These are phyloP conservation scores for Phytophthora podocarpi DNA, from an alignment of 352 stramenopile species.

Conservation along the genomic window DNA sequence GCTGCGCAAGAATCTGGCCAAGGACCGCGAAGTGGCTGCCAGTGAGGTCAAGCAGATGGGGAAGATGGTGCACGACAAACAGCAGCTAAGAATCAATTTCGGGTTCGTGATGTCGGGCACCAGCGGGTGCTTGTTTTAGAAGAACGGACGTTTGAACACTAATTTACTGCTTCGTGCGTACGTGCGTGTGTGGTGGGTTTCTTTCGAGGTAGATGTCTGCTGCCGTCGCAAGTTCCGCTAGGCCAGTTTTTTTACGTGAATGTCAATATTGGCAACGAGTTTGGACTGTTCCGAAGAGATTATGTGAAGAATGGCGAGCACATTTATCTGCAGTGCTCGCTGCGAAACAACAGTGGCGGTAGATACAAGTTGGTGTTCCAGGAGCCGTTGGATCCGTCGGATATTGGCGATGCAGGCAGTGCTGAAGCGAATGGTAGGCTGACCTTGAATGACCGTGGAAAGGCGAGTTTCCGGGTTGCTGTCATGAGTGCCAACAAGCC, in stretches of 20 bases:
- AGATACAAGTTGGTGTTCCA: constrained; percentile 39
- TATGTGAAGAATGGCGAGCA: constrained; percentile 45
- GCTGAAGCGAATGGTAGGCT: constrained; percentile 36
- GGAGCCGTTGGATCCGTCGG: constrained; percentile 19
- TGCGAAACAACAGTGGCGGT: constrained; percentile 41
- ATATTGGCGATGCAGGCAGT: constrained; percentile 12
- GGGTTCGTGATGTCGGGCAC: constrained; percentile 39
- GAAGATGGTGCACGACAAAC: constrained; percentile 80
- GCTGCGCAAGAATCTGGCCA: constrained; percentile 59
- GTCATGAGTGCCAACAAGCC: constrained; percentile 18
- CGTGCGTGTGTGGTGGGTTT: constrained; percentile 8
- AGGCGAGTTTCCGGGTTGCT: constrained; percentile 54
- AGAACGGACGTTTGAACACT: constrained; percentile 11
- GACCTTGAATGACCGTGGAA: constrained; percentile 65
- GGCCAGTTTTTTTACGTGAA: constrained; percentile 60
- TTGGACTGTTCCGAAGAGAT: constrained; percentile 75
- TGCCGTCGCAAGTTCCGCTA: constrained; percentile 60
- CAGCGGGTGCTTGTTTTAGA: constrained; percentile 12
- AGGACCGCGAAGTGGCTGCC: constrained; percentile 55
- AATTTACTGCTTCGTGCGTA: constrained; percentile 14
- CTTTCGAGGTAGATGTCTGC: constrained; percentile 44
- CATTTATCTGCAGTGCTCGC: constrained; percentile 55
- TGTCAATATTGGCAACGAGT: constrained; percentile 86
- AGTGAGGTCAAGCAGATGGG: constrained; percentile 61
- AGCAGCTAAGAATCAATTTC: constrained; percentile 84